Evolutionary conservation across 768 basidiomycete genomes (phyloP).

Genomic region (Termitomyces sp.): DNA sequence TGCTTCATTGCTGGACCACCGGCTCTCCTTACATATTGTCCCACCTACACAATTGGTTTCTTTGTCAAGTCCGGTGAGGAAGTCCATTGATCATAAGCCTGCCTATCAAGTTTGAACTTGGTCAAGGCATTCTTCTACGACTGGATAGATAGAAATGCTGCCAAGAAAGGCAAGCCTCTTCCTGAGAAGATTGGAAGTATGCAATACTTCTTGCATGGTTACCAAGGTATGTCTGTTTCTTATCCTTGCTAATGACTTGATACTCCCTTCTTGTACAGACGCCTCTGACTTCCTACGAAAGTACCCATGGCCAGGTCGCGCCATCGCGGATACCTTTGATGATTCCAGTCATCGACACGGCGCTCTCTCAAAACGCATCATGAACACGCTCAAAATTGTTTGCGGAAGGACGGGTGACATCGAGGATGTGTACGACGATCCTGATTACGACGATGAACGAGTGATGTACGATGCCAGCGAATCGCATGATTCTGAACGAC

Average conservation of each 20-base stretch:
- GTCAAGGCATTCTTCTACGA: conserved; percentile 85
- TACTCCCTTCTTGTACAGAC: conserved; percentile 36
- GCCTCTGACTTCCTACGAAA: conserved; percentile 83
- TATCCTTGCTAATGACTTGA: neutral
- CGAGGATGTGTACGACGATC: conserved; percentile 63
- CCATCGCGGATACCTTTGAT: conserved; percentile 81
- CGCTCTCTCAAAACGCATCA: conserved; percentile 57
- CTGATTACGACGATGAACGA: conserved; percentile 71
- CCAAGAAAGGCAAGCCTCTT: conserved; percentile 77
- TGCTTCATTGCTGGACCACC: conserved; percentile 74
- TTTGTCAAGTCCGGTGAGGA: conserved; percentile 64
- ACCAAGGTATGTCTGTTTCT: conserved; percentile 42
- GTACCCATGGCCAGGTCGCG: conserved; percentile 84
- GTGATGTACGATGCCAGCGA: conserved; percentile 64
- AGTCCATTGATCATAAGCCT: neutral
- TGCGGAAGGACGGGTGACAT: conserved; percentile 80
- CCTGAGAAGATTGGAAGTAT: conserved; percentile 89
- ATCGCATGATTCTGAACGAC: conserved; percentile 43
- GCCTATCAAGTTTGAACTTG: neutral
- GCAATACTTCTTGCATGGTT: conserved; percentile 86
- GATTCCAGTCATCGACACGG: conserved; percentile 77
- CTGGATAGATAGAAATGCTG: conserved; percentile 78
- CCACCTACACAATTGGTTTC: conserved; percentile 82
- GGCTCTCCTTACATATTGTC: conserved; percentile 73
- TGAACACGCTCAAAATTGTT: conserved; percentile 67